Base-by-base conservation (phyloP, 2,329 filamentous ascomycete genomes). In the Arthrinium phaeospermum region DNA sequence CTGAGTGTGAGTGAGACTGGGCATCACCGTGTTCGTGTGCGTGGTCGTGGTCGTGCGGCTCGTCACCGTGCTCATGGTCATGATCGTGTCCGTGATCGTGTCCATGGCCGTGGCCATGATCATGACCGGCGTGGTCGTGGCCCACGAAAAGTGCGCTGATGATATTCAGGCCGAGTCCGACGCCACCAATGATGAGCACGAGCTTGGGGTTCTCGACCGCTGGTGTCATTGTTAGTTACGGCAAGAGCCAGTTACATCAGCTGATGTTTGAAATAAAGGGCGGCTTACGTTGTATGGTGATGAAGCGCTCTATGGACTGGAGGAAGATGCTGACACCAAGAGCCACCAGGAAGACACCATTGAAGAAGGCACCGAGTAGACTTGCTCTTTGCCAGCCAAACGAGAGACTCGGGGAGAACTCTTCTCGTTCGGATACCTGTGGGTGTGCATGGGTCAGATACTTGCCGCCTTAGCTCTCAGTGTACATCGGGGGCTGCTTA, bases 361-460 rank as follows among this genome's bases (percentile, higher is more conserved):
- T 95, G 86, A 95, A 95, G 81, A 95, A 95, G 34, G 92, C 92
- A 7, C 93, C 93, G 0, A 95, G 84, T 1, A 94, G 80, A n/a
- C 89, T 88, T 22, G 92, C 92, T 49, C 93, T 87, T 72, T 93
- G 91, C 92, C 92, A 95, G n/a, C 93, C 93, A 76, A 93, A 95
- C 0, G 92, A 89, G 22, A 93, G 84, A 14, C 85, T 85, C 73
- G 88, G 85, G 0, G 91, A 91, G 1, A 88, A 88, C 7, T 87
- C 82, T 67, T 84, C 83, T 61, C 86, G 83, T 74, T 92, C 87
- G 30, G 91, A 86, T 72, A 91, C 81, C 91, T 91, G 76, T 3
- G n/a, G 75, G 57, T 2, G 34, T 4, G 30, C 10, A 2, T 2
- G n/a, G 5, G 22, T 64, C 22, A 64, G 57, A 24, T 22, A 64